Evolutionary conservation across 495 filamentous ascomycete genomes (phyloP).

Genomic region (Recurvomyces mirabilis): DNA sequence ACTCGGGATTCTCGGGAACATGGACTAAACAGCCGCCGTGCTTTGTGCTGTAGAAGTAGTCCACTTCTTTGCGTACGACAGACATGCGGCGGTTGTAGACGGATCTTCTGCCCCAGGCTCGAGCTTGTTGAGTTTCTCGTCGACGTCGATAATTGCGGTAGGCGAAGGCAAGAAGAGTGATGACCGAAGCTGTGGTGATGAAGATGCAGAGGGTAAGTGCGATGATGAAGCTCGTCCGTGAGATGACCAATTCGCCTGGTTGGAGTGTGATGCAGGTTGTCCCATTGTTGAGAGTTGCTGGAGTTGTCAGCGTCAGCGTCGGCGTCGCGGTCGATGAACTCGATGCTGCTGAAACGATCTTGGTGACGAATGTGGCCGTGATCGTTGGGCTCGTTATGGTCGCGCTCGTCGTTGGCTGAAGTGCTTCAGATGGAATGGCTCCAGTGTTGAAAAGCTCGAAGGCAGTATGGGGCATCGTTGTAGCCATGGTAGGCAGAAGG

Average conservation of each 20-base stretch:
- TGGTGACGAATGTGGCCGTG: too few species aligned
- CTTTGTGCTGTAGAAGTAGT: background rate
- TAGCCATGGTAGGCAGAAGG: too few species aligned
- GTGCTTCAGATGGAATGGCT: too few species aligned
- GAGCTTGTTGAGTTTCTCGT: conserved; percentile 6
- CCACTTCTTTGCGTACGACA: conserved; percentile 5
- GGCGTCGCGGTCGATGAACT: too few species aligned
- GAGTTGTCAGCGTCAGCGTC: background rate
- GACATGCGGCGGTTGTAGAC: conserved; percentile 6
- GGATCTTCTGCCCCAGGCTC: conserved; percentile 7
- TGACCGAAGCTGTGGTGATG: conserved; percentile 2
- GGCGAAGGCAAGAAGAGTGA: background rate
- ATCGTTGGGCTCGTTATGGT: too few species aligned
- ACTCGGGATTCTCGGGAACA: conserved; percentile 11
- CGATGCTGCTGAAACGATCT: too few species aligned
- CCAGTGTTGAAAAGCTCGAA: too few species aligned
- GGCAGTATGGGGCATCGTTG: too few species aligned
- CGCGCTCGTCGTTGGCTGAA: too few species aligned
- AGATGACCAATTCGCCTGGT: conserved; percentile 2
- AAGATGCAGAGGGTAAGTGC: conserved; percentile 9
- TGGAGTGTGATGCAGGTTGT: background rate
- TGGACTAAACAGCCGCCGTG: conserved; percentile 8
- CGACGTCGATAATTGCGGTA: conserved; percentile 7
- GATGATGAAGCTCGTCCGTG: conserved; percentile 8
- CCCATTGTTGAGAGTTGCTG: background rate